A percentile compares a stretch with the other conserved stretches of the same genome.
Conservation (phyloP, 345 rosid species). For the Noccaea bulbosa region DNA sequence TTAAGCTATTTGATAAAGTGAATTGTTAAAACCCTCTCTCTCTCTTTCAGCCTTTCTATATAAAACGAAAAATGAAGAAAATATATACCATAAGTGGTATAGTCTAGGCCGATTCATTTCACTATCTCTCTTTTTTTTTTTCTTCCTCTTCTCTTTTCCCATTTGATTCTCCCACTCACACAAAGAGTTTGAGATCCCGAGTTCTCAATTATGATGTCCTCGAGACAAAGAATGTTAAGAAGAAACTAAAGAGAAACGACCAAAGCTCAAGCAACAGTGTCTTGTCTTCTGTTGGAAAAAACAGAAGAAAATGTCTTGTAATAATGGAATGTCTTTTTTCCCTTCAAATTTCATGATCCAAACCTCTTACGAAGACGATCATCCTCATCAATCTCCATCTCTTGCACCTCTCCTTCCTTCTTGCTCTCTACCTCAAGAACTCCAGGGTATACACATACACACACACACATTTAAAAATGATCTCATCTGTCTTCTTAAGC, state of each 20-base stretch:
- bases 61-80: conserved; percentile 26
- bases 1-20: conserved; percentile 21
- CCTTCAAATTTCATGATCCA: conserved; percentile 88
- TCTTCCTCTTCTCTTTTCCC: conserved; percentile 13
- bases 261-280: conserved; percentile 34
- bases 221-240: conserved; percentile 21
- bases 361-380: conserved; percentile 67
- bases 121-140: conserved; percentile 32
- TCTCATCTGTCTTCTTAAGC: conserved; percentile 18
- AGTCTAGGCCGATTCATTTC: conserved; percentile 45
- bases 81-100: conserved; percentile 44
- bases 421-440: conserved; percentile 76
- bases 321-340: conserved; percentile 91
- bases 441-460: conserved; percentile 58
- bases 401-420: conserved; percentile 58
- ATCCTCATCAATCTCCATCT: conserved; percentile 59
- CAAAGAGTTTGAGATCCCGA: conserved; percentile 19
- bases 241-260: conserved; percentile 36
- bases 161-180: conserved; percentile 30
- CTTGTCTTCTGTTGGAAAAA: conserved; percentile 24
- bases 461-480: background rate
- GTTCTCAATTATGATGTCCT: conserved; percentile 16
- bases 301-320: conserved; percentile 64
- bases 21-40: conserved; percentile 6
- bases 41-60: conserved; percentile 39